Evolutionary conservation across 331 rosid genomes (phyloP).

Genomic region (Pyrus hybrid): DNA sequence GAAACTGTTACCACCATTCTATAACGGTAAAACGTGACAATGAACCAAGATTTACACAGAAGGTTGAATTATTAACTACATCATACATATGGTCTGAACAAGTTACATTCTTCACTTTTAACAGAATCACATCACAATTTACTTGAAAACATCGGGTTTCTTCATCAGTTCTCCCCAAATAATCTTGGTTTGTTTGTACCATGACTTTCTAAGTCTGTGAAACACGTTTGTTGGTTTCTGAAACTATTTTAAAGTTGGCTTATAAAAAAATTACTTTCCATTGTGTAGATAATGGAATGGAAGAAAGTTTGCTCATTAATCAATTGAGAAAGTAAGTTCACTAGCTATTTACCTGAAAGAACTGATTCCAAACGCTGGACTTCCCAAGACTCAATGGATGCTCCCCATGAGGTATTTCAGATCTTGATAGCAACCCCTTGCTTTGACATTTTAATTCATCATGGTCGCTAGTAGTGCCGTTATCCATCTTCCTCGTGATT

Average conservation of each 20-base stretch:
- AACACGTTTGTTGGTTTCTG: too few species aligned
- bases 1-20: background rate
- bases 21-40: background rate
- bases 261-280: too few species aligned
- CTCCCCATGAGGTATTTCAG: constrained; percentile 82
- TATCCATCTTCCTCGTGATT: constrained; percentile 71
- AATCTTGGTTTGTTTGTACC: too few species aligned
- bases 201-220: too few species aligned
- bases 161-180: too few species aligned
- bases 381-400: constrained; percentile 98
- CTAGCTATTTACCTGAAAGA: constrained; percentile 58
- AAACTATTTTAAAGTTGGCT: too few species aligned
- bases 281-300: too few species aligned
- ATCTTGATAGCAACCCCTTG: constrained; percentile 72
- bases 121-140: too few species aligned
- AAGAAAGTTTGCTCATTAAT: too few species aligned
- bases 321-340: background rate
- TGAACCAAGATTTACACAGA: background rate
- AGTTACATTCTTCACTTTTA: background rate
- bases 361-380: constrained; percentile 94
- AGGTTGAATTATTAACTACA: background rate
- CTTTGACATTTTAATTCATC: constrained; percentile 47
- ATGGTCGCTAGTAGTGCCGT: constrained; percentile 36
- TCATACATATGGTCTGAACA: background rate
- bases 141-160: too few species aligned